phyloP scores from a whole-genome alignment of 352 stramenopile species.

The Peronospora belbahrii region DNA sequence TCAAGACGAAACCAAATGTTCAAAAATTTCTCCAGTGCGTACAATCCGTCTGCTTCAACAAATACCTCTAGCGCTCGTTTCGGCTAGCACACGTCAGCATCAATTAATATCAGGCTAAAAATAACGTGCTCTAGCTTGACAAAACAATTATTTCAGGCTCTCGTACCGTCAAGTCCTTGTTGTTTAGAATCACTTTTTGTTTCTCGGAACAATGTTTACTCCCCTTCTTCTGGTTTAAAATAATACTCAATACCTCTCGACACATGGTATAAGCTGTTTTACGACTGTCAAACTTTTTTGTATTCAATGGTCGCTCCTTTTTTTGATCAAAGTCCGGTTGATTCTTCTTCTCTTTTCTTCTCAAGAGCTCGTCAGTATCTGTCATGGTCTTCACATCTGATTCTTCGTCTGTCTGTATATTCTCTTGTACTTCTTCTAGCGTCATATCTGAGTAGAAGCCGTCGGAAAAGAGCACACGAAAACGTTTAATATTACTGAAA shows the following conservation, averaged over 20 bases:
- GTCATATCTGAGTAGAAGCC: constrained; percentile 40
- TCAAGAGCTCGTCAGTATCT: neutral
- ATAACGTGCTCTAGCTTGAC: neutral
- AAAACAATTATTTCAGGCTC: neutral
- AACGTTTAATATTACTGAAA: constrained; percentile 32
- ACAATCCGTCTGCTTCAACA: constrained; percentile 52
- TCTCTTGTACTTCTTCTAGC: constrained; percentile 27
- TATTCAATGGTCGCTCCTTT: constrained; percentile 28
- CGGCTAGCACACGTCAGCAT: constrained; percentile 16
- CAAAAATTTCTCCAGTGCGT: constrained; percentile 42
- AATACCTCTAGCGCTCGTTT: constrained; percentile 52
- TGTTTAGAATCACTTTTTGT: constrained; percentile 45
- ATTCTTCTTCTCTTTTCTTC: constrained; percentile 27
- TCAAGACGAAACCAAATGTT: constrained; percentile 43
- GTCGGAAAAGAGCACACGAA: constrained; percentile 40
- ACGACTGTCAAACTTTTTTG: constrained; percentile 40
- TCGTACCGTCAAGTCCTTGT: constrained; percentile 50
- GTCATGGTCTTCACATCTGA: constrained; percentile 12
- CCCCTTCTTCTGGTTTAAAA: constrained; percentile 46
- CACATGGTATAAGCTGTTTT: constrained; percentile 40
- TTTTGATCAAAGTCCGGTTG: constrained; percentile 5
- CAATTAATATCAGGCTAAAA: neutral
- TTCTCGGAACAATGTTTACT: constrained; percentile 42
- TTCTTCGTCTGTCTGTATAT: constrained; percentile 2
- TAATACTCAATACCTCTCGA: constrained; percentile 40